phyloP scores from a whole-genome alignment of 106 monocot genomes.

The Platanthera guangdongensis region DNA sequence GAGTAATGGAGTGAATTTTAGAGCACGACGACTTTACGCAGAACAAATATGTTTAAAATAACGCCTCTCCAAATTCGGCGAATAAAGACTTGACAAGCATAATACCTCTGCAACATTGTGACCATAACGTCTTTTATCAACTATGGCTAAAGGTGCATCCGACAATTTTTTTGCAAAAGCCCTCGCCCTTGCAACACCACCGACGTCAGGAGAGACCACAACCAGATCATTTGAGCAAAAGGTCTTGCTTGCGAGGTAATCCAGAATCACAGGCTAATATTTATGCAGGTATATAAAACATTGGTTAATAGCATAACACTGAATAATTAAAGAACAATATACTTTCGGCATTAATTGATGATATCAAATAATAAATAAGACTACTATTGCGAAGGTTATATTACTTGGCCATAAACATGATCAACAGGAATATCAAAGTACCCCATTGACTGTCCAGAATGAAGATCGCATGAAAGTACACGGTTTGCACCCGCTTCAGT shows the following conservation, averaged over 20 bases:
- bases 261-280: conserved; percentile 69
- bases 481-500: conserved; percentile 88
- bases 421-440: conserved; percentile 91
- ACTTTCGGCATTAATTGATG: not conserved
- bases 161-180: conserved; percentile 92
- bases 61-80: not conserved
- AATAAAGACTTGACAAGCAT: not conserved
- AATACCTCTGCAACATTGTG: conserved; percentile 88
- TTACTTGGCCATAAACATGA: conserved; percentile 80
- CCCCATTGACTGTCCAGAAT: conserved; percentile 86
- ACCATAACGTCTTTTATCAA: conserved; percentile 79
- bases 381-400: not conserved
- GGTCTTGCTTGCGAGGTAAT: conserved; percentile 89
- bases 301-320: not conserved
- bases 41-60: not conserved
- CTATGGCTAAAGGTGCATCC: conserved; percentile 91
- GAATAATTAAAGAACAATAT: not conserved
- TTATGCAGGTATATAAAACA: not conserved
- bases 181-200: conserved; percentile 85
- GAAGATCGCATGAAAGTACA: conserved; percentile 84
- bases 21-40: not conserved
- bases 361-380: not conserved
- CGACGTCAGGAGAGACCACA: conserved; percentile 92
- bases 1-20: not conserved
- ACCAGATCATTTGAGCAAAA: conserved; percentile 80